phyloP scores from a whole-genome alignment of 345 rosid genomes.

The Euphorbia tirucalli region DNA sequence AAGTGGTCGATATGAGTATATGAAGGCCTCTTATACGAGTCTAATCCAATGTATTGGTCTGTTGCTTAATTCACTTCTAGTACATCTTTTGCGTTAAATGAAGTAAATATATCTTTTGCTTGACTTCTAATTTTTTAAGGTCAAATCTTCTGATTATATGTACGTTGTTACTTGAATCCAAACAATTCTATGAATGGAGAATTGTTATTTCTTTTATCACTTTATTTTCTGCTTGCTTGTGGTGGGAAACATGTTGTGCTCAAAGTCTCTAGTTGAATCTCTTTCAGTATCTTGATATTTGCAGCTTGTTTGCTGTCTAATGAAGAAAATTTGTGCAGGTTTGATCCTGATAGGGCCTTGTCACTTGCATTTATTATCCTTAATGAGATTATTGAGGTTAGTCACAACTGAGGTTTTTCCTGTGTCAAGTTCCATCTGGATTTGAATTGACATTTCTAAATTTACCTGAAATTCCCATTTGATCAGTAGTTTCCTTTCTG shows the following conservation, averaged over 20 bases:
- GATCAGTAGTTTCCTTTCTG: neutral
- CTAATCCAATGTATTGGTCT: neutral
- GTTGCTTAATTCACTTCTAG: neutral
- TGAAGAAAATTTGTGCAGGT: constrained; percentile 49
- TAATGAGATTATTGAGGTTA: constrained; percentile 70
- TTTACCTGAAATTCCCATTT: neutral
- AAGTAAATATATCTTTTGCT: neutral
- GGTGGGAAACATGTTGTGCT: neutral
- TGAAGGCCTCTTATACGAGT: neutral
- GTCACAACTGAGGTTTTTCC: constrained; percentile 11
- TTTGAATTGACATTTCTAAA: neutral
- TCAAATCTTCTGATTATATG: neutral
- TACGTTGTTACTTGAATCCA: neutral
- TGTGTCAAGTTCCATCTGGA: neutral
- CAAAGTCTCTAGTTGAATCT: neutral
- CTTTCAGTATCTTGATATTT: neutral
- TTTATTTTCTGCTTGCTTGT: neutral
- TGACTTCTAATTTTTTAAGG: neutral
- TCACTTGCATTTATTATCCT: constrained; percentile 68
- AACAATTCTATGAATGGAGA: neutral
- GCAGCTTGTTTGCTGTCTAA: neutral
- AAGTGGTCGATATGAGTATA: neutral
- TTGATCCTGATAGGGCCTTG: constrained; percentile 68
- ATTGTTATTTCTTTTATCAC: neutral
- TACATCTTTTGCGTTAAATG: neutral